Base-by-base conservation (phyloP, 495 filamentous ascomycete species). In the Cercophora samala region DNA sequence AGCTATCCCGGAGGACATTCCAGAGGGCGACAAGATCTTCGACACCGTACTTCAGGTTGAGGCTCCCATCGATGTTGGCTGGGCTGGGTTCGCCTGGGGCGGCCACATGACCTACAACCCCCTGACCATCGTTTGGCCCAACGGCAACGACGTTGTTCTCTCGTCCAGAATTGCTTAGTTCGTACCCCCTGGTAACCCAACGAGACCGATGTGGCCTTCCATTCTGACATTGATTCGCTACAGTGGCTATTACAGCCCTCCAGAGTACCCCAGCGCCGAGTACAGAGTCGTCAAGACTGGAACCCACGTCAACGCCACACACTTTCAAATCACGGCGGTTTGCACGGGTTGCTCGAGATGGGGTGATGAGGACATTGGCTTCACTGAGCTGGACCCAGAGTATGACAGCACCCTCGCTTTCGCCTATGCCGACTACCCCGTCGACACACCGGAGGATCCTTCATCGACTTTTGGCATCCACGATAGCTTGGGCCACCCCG, bases 101-200 rank as follows among this genome's bases (percentile, higher is more conserved):
- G 80, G 80, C 23, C 64, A 76, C 54, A 82, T 82, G 80, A 79
- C 78, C 3, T 83, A 83, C 71, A 80, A 82, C 70, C 80, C 80
- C 1, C 69, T 83, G 18, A 76, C 78, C 42, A 71, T 83, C 22
- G 76, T 73, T 18, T 83, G 80, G 80, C 72, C 72, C 22, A 77
- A 83, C 52, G 80, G 79, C 9, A 66, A 72, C 26, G 71, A 73
- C 21, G 78, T 79, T 21, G 73, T 75, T 4, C 51, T 78, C 52
- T 78, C 79, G 11, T 74, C 80, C 8, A 72, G 80, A 51, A 76
- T 80, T 64, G 80, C 80, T 53, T 78, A 78, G 80, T 83, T 69
- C 59, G 80, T 78, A 21, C 19, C 9, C 60, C n/a, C 5, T 19
- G 53, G 53, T 21, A 11, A 6, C 11, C 0, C 19, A 56, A 0